These are phyloP conservation scores for Eruca vesicaria DNA, from an alignment of 441 rosid species.

Conservation along the genomic window DNA sequence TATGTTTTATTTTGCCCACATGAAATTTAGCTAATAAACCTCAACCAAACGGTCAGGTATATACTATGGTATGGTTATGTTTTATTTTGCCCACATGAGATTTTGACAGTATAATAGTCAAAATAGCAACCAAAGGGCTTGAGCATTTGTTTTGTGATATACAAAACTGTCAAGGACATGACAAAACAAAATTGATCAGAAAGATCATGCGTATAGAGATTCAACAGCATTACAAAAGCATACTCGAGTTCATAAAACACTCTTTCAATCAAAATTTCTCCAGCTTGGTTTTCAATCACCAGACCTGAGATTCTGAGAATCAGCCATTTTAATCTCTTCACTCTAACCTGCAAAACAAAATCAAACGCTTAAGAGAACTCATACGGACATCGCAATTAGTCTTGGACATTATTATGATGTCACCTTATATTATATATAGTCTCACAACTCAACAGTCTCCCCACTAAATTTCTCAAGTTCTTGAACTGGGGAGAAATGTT, in stretches of 20 bases:
- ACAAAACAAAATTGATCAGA: not conserved
- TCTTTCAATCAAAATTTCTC: constrained; percentile 9
- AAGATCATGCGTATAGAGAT: not conserved
- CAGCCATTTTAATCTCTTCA: not conserved
- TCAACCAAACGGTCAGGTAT: too few species aligned
- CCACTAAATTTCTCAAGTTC: not conserved
- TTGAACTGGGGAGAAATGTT: constrained; percentile 15
- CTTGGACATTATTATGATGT: too few species aligned
- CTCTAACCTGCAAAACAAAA: constrained; percentile 20
- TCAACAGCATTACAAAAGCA: not conserved
- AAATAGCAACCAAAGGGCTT: not conserved
- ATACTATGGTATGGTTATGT: too few species aligned
- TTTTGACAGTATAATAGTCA: too few species aligned
- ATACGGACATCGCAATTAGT: too few species aligned
- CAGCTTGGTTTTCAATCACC: not conserved
- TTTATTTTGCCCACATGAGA: too few species aligned
- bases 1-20: too few species aligned
- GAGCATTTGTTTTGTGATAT: not conserved
- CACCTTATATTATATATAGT: too few species aligned
- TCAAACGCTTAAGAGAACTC: not conserved
- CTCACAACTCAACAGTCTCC: too few species aligned
- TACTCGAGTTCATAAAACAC: not conserved
- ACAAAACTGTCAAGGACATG: not conserved
- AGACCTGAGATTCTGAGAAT: not conserved
- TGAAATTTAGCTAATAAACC: too few species aligned